Evolutionary conservation across 352 stramenopile genomes (phyloP), one percentile per base, ranked within the genome.

Genomic region (Pythium monospermum): DNA sequence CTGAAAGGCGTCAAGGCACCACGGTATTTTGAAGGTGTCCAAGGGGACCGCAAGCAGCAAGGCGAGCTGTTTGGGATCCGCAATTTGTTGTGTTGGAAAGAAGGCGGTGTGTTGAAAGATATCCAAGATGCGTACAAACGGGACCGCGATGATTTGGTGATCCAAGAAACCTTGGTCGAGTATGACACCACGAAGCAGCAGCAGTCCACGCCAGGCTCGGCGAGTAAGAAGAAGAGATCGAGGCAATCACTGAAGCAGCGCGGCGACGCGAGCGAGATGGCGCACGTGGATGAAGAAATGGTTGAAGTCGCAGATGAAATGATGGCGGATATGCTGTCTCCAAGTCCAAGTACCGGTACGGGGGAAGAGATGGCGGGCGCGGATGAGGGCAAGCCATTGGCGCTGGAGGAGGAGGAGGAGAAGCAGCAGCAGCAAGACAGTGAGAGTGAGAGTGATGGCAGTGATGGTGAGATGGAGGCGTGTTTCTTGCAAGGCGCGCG

Each of bases 11-110:
- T 57, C 21, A 75, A 82, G 57, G 69, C 73, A 6, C 79, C 75
- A 3, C 62, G 82, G 38, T 92, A 90, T 49, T 92, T 92, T 57
- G 82, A 93, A 60, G 82, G 75, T 18, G 71, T 93, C 8, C 79
- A 90, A 41, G 79, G 82, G 0, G 83, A 89, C 40, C 72, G 70
- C n/a, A 60, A 70, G 1, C 76, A 93, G 35, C 68, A 85, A 36
- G 77, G 79, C 21, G 79, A 93, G 25, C 59, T 93, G 2, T 93
- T 93, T 61, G 82, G 79, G 1, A 81, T 93, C 30, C 54, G 59
- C 3, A 93, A 93, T 35, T 53, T 93, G 49, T 61, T 93, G 3
- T 86, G 71, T 41, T 90, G 77, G 71, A 86, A 87, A 59, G 64
- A 70, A 53, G 69, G 73, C 27, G 79, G 79, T 8, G 77, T 91